Percentiles rank a stretch among this genome's conserved stretches.
Conservation (phyloP, 345 rosid genomes). For the Hibiscus mutabilis region DNA sequence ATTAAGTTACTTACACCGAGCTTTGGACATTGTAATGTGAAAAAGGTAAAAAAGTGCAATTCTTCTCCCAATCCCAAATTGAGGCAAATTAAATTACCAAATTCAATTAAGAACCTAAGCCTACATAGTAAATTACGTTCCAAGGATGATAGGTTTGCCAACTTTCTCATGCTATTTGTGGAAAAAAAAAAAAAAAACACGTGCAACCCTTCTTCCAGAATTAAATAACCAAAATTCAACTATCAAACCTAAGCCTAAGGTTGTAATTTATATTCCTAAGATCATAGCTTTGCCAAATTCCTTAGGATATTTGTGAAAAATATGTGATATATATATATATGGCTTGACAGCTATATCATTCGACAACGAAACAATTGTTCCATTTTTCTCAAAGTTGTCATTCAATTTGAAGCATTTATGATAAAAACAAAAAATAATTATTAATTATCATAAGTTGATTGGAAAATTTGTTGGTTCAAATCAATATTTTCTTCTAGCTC, state of each 20-base stretch:
- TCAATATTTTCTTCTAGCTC: not conserved
- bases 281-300: not conserved
- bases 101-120: not conserved
- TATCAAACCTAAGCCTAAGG: not conserved
- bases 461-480: not conserved
- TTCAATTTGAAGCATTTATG: not conserved
- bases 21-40: too few species aligned
- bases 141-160: not conserved
- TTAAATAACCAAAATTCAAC: not conserved
- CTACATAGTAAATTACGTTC: too few species aligned
- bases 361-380: not conserved
- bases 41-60: not conserved
- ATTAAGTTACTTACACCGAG: too few species aligned
- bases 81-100: not conserved
- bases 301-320: not conserved
- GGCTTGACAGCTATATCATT: not conserved
- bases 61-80: not conserved
- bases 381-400: not conserved
- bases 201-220: not conserved
- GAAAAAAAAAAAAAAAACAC: not conserved
- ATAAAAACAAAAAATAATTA: not conserved
- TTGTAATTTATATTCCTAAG: not conserved
- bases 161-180: not conserved
- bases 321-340: not conserved
- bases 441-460: not conserved